These are phyloP conservation scores for Entelexis paramagnoliae DNA, from an alignment of 1,139 yeast species.

Conservation along the genomic window DNA sequence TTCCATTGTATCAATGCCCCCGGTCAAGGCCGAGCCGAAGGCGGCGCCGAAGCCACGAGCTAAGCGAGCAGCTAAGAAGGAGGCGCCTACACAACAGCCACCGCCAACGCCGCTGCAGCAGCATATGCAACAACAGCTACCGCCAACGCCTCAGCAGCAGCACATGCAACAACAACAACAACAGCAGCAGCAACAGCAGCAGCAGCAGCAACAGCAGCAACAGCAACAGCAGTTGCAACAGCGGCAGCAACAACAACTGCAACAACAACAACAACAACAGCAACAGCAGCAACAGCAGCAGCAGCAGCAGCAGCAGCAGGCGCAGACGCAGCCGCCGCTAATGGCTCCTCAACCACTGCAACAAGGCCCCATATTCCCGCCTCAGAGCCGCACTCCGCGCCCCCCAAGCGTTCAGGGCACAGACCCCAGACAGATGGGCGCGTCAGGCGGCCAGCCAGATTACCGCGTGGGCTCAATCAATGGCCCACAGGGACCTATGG, in stretches of 20 bases:
- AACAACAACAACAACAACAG: background rate
- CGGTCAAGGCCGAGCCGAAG: constrained; percentile 3
- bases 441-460: background rate
- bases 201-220: background rate
- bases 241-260: background rate
- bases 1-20: background rate
- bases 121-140: background rate
- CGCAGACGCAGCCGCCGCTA: background rate
- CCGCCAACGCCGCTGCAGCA: background rate
- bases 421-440: background rate
- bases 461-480: background rate
- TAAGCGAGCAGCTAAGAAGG: background rate
- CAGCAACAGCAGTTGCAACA: background rate
- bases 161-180: background rate
- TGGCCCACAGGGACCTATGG: background rate
- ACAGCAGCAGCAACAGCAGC: background rate
- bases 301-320: background rate
- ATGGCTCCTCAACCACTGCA: background rate
- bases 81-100: background rate
- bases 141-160: background rate
- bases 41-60: background rate
- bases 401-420: background rate
- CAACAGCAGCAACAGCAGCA: background rate
- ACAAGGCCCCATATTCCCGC: background rate
- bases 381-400: background rate